phyloP scores from a whole-genome alignment of 345 rosid genomes.

The Acer negundo region DNA sequence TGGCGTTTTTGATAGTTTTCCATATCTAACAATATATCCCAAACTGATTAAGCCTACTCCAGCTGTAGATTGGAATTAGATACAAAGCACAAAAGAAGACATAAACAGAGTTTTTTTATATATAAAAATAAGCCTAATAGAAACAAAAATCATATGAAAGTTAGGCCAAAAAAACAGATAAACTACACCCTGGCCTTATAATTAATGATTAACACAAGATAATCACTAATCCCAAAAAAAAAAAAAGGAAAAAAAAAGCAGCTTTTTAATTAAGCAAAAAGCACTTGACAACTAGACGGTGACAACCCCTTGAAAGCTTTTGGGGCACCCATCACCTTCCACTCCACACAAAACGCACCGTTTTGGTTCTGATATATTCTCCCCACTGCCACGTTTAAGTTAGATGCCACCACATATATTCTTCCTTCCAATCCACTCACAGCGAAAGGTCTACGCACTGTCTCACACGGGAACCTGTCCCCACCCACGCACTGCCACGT shows the following conservation, averaged over 20 bases:
- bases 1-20: too few relatives aligned
- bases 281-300: conserved; percentile 61
- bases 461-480: conserved; percentile 45
- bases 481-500: conserved; percentile 63
- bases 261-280: conserved; percentile 40
- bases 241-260: background rate
- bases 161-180: conserved; percentile 12
- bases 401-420: conserved; percentile 57
- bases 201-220: background rate
- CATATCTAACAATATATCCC: background rate
- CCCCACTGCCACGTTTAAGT: conserved; percentile 61
- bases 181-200: conserved; percentile 11
- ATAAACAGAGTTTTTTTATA: background rate
- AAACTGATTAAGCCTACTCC: background rate
- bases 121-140: conserved; percentile 2
- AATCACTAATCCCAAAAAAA: background rate
- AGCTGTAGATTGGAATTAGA: background rate
- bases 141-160: conserved; percentile 14
- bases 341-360: conserved; percentile 32
- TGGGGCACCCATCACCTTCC: conserved; percentile 51
- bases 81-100: background rate
- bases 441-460: conserved; percentile 54
- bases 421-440: conserved; percentile 45
- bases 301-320: conserved; percentile 38
- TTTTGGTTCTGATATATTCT: conserved; percentile 28